Evolutionary conservation across 2,329 filamentous ascomycete species (phyloP).

Genomic region (Sclerotinia glacialis): DNA sequence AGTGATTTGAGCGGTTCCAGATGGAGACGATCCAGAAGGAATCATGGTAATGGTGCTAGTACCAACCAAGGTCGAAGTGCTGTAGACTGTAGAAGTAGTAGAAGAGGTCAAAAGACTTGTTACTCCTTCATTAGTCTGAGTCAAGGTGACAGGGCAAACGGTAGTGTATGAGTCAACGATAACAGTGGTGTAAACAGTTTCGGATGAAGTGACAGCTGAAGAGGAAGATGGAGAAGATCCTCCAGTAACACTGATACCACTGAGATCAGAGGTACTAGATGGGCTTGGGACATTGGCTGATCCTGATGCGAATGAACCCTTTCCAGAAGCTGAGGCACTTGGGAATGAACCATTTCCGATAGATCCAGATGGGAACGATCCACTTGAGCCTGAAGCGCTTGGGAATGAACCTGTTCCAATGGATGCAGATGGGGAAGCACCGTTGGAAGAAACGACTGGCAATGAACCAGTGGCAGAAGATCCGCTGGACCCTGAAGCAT

Average conservation of each 20-base stretch:
- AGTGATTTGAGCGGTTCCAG: not conserved
- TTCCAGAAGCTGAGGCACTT: not conserved
- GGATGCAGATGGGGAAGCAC: not conserved
- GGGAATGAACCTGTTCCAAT: not conserved
- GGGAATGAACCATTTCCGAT: not conserved
- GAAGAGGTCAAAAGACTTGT: slow-evolving; percentile 8
- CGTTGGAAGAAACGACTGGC: not conserved
- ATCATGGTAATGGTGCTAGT: not conserved
- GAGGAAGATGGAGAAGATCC: not conserved
- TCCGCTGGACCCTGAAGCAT: not conserved
- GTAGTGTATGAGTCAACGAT: slow-evolving; percentile 14
- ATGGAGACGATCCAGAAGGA: slow-evolving; percentile 3
- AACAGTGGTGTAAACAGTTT: slow-evolving; percentile 1
- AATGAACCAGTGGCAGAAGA: not conserved
- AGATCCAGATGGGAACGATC: not conserved
- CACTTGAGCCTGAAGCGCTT: not conserved
- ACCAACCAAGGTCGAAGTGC: not conserved
- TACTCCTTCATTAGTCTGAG: not conserved
- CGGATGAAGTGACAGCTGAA: not conserved
- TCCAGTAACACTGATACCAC: not conserved
- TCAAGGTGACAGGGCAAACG: slow-evolving; percentile 10
- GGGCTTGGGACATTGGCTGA: not conserved
- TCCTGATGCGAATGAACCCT: not conserved
- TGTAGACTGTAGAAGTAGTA: slow-evolving; percentile 5
- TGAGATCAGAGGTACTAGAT: not conserved